These are phyloP conservation scores for Magnaporthiopsis poae DNA, from an alignment of 2,329 filamentous ascomycete species.

Conservation along the genomic window DNA sequence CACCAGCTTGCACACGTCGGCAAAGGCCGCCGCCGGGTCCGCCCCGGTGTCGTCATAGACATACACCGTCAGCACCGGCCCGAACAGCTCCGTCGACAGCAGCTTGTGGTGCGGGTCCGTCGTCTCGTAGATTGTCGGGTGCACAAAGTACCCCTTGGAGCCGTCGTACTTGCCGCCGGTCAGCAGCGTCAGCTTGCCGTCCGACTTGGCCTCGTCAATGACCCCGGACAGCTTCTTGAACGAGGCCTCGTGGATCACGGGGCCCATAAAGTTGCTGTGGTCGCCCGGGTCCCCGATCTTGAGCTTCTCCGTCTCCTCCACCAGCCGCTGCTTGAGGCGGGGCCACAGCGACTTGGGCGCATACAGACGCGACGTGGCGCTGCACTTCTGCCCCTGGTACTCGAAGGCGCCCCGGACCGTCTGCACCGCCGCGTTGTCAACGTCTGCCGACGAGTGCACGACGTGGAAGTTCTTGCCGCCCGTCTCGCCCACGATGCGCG, in stretches of 20 bases:
- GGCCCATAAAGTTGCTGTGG: conserved; percentile 32
- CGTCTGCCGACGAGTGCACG: conserved; percentile 35
- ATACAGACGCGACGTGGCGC: conserved; percentile 42
- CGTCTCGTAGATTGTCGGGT: conserved; percentile 36
- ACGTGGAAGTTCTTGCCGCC: conserved; percentile 45
- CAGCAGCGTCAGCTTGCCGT: conserved; percentile 32
- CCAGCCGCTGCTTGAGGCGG: conserved; percentile 28
- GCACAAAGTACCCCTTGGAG: conserved; percentile 33
- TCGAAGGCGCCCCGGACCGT: conserved; percentile 40
- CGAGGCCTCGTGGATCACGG: conserved; percentile 37
- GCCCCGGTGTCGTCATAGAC: conserved; percentile 30
- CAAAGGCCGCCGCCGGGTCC: conserved; percentile 31
- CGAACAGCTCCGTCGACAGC: conserved; percentile 38
- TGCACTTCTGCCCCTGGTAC: conserved; percentile 44
- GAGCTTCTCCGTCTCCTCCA: conserved; percentile 26
- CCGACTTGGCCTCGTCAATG: conserved; percentile 35
- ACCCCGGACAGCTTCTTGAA: conserved; percentile 35
- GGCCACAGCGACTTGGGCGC: conserved; percentile 38
- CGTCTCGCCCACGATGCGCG: conserved; percentile 40
- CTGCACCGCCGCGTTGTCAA: conserved; percentile 34
- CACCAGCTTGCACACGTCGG: conserved; percentile 49
- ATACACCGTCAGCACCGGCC: conserved; percentile 34
- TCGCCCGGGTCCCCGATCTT: conserved; percentile 22
- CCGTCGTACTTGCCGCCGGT: conserved; percentile 34
- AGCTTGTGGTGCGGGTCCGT: conserved; percentile 32